phyloP scores from a whole-genome alignment of 805 yeast genomes.

The Kregervanrija fluxuum region DNA sequence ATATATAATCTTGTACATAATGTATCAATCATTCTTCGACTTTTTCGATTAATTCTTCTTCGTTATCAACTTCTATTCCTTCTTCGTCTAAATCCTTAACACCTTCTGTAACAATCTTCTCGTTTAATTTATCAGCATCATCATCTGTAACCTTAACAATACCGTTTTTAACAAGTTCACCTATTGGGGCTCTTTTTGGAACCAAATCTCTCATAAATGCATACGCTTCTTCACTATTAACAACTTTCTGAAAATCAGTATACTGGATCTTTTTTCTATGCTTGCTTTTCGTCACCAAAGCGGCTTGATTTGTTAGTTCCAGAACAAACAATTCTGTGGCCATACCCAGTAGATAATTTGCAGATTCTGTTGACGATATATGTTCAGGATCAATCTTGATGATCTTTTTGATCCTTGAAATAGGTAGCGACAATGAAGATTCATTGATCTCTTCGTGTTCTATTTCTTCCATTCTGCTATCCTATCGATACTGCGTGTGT shows the following conservation, averaged over 20 bases:
- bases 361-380: conserved; percentile 55
- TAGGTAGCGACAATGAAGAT: conserved; percentile 37
- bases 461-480: no score
- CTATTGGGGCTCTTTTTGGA: conserved; percentile 51
- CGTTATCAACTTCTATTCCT: conserved; percentile 2
- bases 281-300: conserved; percentile 53
- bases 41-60: not conserved
- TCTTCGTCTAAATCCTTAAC: conserved; percentile 1
- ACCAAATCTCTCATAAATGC: conserved; percentile 59
- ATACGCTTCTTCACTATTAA: conserved; percentile 49
- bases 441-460: conserved; percentile 7
- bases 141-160: conserved; percentile 25
- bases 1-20: not conserved
- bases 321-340: conserved; percentile 72
- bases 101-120: not conserved
- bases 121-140: conserved; percentile 5
- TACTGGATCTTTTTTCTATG: conserved; percentile 65
- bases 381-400: conserved; percentile 74
- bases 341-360: conserved; percentile 69
- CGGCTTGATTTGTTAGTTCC: conserved; percentile 65
- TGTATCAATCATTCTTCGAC: not conserved
- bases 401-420: conserved; percentile 62
- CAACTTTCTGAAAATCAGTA: conserved; percentile 62
- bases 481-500: no score
- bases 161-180: conserved; percentile 39